phyloP scores from a whole-genome alignment of 1,284 basidiomycete species.

The Flammula alnicola region DNA sequence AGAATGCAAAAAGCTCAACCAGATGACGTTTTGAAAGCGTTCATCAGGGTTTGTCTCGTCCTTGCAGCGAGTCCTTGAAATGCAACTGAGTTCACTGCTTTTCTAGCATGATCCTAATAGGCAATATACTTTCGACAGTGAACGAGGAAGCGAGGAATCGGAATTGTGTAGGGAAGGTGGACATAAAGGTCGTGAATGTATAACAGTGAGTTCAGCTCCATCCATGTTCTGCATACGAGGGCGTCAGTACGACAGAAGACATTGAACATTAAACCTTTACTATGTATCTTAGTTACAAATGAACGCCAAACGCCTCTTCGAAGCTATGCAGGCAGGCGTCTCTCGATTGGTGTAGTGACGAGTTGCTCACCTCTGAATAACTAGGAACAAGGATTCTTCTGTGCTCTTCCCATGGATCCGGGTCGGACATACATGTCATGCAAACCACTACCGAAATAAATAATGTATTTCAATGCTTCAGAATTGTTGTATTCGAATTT shows the following conservation, averaged over 20 bases:
- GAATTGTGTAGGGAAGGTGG: slow-evolving; percentile 65
- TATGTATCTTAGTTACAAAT: slow-evolving; percentile 78
- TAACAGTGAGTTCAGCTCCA: slow-evolving; percentile 52
- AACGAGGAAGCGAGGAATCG: slow-evolving; percentile 59
- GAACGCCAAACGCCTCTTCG: slow-evolving; percentile 71
- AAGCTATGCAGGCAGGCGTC: slow-evolving; percentile 73
- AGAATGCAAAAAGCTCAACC: slow-evolving; percentile 1
- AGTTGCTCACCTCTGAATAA: neutral
- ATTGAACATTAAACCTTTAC: too few species aligned
- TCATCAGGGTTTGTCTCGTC: slow-evolving; percentile 1
- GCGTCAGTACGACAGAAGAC: neutral
- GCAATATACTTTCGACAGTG: slow-evolving; percentile 64
- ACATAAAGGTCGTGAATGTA: slow-evolving; percentile 56
- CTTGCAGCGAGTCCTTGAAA: neutral
- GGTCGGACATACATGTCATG: slow-evolving; percentile 77
- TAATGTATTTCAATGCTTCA: too few species aligned
- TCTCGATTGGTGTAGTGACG: slow-evolving; percentile 3
- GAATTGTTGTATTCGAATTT: neutral
- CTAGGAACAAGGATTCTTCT: slow-evolving; percentile 75
- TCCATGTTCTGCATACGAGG: neutral
- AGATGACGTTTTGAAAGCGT: slow-evolving; percentile 9
- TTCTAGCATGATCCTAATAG: slow-evolving; percentile 53
- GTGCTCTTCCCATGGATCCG: slow-evolving; percentile 75
- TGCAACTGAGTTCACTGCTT: neutral
- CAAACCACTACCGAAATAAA: slow-evolving; percentile 60